These are phyloP conservation scores for Aspergillus unguis DNA, from an alignment of 2,329 filamentous ascomycete species.

Conservation along the genomic window DNA sequence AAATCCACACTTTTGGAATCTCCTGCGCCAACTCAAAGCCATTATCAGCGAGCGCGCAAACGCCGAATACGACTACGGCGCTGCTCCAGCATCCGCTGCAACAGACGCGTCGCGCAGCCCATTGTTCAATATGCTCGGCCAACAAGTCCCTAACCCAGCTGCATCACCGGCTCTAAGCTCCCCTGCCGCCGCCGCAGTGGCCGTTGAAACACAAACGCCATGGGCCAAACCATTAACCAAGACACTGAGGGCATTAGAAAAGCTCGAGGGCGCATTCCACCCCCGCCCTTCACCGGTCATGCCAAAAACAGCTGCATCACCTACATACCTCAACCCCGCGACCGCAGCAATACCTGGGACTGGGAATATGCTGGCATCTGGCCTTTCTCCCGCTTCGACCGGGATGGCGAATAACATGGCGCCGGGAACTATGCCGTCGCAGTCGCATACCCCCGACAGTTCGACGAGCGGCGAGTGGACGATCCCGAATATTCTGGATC, in stretches of 20 bases:
- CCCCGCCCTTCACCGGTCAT: slow-evolving; percentile 15
- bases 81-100: slow-evolving; percentile 12
- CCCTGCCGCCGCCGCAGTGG: slow-evolving; percentile 23
- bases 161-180: slow-evolving; percentile 22
- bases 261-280: slow-evolving; percentile 43
- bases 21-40: slow-evolving; percentile 42
- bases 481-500: slow-evolving; percentile 44
- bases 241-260: slow-evolving; percentile 45
- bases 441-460: slow-evolving; percentile 48
- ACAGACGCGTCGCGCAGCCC: slow-evolving; percentile 8
- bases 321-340: slow-evolving; percentile 22
- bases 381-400: not conserved
- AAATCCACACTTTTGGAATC: slow-evolving; percentile 37
- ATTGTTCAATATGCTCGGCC: slow-evolving; percentile 15
- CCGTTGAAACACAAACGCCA: slow-evolving; percentile 39
- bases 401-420: slow-evolving; percentile 33
- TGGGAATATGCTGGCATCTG: slow-evolving; percentile 16
- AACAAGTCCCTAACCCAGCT: slow-evolving; percentile 27
- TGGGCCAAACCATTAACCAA: slow-evolving; percentile 48
- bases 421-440: slow-evolving; percentile 27
- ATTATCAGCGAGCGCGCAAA: slow-evolving; percentile 44
- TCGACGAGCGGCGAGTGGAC: slow-evolving; percentile 48
- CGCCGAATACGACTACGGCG: slow-evolving; percentile 30
- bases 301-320: slow-evolving; percentile 14
- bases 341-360: slow-evolving; percentile 3